phyloP scores from a whole-genome alignment of 2,329 filamentous ascomycete genomes.

The Hysterium pulicare region DNA sequence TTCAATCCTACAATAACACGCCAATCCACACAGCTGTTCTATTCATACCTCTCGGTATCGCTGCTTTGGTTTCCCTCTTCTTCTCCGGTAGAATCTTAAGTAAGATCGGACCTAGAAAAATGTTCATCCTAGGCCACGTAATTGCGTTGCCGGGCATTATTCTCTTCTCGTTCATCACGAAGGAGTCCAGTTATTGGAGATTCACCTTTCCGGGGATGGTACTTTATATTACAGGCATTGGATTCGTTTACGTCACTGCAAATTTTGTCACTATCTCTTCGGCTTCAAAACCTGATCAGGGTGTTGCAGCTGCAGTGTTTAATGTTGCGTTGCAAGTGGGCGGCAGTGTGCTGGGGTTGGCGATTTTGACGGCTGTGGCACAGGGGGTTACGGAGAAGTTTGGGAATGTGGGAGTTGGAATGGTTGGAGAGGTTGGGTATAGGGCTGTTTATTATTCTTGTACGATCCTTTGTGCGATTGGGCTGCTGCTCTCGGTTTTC shows the following conservation, averaged over 20 bases:
- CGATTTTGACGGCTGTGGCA: slow-evolving; percentile 5
- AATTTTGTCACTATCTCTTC: slow-evolving; percentile 6
- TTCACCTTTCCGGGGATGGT: slow-evolving; percentile 6
- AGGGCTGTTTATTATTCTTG: slow-evolving; percentile 5
- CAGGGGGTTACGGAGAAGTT: slow-evolving; percentile 1
- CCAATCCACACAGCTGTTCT: slow-evolving; percentile 6
- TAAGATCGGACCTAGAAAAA: slow-evolving; percentile 2
- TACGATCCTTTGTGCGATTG: neutral
- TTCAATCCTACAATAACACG: slow-evolving; percentile 5
- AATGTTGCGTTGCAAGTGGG: slow-evolving; percentile 9
- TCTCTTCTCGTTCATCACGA: slow-evolving; percentile 5
- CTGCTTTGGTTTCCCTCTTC: slow-evolving; percentile 4
- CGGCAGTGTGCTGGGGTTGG: slow-evolving; percentile 5
- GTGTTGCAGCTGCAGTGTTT: slow-evolving; percentile 7
- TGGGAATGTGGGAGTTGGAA: neutral
- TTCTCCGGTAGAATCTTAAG: slow-evolving; percentile 2
- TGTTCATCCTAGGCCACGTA: slow-evolving; percentile 6
- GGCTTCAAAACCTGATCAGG: slow-evolving; percentile 6
- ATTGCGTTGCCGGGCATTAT: slow-evolving; percentile 4
- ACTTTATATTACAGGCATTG: slow-evolving; percentile 8
- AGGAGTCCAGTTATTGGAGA: slow-evolving; percentile 1
- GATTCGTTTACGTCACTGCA: slow-evolving; percentile 6
- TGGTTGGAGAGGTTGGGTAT: neutral
- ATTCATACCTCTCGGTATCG: slow-evolving; percentile 6
- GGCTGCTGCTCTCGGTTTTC: slow-evolving; percentile 3